phyloP scores from a whole-genome alignment of 306 rosid species.

The Corylus heterophylla region DNA sequence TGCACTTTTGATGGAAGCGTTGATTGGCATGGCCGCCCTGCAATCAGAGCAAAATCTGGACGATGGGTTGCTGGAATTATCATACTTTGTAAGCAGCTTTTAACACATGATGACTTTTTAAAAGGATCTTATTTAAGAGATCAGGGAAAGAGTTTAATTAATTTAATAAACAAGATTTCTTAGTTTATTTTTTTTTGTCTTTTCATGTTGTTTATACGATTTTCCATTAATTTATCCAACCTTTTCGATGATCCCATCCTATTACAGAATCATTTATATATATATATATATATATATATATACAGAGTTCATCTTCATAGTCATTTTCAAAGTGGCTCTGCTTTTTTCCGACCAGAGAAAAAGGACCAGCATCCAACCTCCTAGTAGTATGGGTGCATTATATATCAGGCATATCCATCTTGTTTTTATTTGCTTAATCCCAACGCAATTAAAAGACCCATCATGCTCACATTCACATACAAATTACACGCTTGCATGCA shows the following conservation, averaged over 20 bases:
- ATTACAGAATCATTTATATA: no score
- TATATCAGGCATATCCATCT: conserved; percentile 21
- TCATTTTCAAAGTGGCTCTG: conserved; percentile 9
- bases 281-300: no score
- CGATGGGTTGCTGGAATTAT: conserved; percentile 87
- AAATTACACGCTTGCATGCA: background rate
- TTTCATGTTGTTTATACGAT: background rate
- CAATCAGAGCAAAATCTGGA: conserved; percentile 81
- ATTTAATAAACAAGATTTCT: background rate
- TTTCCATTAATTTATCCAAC: background rate
- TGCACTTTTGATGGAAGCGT: conserved; percentile 85
- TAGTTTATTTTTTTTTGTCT: background rate
- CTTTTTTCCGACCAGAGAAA: background rate
- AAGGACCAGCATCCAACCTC: background rate
- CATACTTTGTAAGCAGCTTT: conserved; percentile 69
- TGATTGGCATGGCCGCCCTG: conserved; percentile 78
- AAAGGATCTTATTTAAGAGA: background rate
- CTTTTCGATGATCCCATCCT: no score
- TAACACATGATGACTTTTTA: background rate
- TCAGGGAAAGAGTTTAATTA: background rate
- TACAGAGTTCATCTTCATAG: no score
- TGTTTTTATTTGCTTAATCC: background rate
- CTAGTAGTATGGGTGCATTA: background rate
- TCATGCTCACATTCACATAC: background rate
- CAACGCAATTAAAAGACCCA: background rate